These are phyloP conservation scores for Pleurotus ostreatus DNA, from an alignment of 768 basidiomycete genomes.

Conservation along the genomic window DNA sequence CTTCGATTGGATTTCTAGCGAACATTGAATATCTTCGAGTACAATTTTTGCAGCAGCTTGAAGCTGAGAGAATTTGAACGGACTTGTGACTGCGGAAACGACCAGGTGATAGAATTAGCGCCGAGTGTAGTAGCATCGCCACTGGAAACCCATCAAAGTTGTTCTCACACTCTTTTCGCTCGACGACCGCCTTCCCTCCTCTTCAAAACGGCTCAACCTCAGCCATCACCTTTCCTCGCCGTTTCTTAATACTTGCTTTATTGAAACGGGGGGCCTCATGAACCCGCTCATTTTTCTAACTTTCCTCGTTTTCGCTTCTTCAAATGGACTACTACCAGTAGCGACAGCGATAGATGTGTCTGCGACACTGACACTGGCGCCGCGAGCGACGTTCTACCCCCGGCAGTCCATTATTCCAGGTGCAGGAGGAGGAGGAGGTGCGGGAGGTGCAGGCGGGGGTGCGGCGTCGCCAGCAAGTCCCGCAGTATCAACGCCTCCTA, in stretches of 20 bases:
- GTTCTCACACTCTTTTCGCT: not conserved
- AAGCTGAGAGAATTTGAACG: no score
- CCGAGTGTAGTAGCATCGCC: not conserved
- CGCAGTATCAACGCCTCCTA: slow-evolving; percentile 11
- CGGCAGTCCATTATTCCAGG: not conserved
- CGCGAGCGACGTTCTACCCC: not conserved
- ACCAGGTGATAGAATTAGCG: not conserved
- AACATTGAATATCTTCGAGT: no score
- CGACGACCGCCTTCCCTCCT: not conserved
- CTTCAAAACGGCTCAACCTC: not conserved
- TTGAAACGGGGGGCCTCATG: not conserved
- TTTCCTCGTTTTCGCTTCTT: not conserved
- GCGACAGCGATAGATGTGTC: not conserved
- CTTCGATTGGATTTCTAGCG: no score
- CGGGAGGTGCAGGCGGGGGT: no score
- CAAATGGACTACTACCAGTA: not conserved
- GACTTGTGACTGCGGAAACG: no score
- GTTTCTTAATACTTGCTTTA: not conserved
- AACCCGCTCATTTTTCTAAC: not conserved
- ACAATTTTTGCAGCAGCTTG: no score
- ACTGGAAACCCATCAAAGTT: not conserved
- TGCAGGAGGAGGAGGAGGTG: no score
- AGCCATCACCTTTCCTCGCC: not conserved
- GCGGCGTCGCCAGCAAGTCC: not conserved
- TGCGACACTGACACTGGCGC: not conserved